phyloP scores from a whole-genome alignment of 2,329 filamentous ascomycete species.

The Emergomyces africanus region DNA sequence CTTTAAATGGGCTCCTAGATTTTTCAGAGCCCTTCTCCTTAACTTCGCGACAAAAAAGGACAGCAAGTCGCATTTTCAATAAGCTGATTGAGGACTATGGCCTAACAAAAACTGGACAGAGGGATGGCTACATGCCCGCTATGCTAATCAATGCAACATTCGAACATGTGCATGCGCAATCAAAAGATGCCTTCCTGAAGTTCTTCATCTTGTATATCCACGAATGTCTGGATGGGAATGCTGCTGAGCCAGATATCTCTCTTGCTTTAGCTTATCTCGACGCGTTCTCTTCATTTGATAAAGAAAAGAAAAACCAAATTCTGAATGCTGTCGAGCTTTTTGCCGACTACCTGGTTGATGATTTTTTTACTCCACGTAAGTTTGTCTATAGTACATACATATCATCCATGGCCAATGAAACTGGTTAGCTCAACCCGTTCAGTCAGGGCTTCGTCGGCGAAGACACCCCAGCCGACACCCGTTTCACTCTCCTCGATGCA shows the following conservation, averaged over 20 bases:
- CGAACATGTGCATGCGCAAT: background rate
- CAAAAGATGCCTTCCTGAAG: background rate
- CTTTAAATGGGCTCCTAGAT: background rate
- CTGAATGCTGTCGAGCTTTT: background rate
- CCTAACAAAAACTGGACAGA: background rate
- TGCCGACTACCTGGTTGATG: background rate
- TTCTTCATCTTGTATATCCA: background rate
- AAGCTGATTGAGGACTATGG: background rate
- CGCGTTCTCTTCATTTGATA: background rate
- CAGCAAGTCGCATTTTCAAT: background rate
- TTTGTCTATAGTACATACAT: background rate
- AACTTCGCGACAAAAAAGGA: background rate
- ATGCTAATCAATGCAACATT: background rate
- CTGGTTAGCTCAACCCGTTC: background rate
- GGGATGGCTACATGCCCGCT: background rate
- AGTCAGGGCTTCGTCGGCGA: slow-evolving; percentile 11
- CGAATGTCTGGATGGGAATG: background rate
- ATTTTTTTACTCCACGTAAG: background rate
- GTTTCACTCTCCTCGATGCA: background rate
- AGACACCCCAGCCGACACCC: slow-evolving; percentile 12
- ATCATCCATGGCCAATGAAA: background rate
- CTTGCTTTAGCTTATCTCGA: background rate
- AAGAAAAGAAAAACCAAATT: background rate
- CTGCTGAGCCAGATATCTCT: background rate
- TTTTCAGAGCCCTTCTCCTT: background rate